These are phyloP conservation scores for bread wheat (Triticum aestivum) DNA, from an alignment of 176 grass and related monocot species.

Conservation along the genomic window DNA sequence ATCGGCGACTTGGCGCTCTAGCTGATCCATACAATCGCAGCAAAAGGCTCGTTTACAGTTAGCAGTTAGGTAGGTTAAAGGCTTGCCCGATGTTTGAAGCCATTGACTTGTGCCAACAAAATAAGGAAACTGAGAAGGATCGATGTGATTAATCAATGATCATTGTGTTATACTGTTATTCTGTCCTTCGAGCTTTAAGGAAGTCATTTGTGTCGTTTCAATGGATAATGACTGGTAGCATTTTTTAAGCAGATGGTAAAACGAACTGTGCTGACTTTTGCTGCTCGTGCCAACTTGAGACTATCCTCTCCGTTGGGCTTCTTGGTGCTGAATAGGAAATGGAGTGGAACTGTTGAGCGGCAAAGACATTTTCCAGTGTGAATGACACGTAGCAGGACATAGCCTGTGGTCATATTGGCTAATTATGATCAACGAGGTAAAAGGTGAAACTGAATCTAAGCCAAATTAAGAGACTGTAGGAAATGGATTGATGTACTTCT, in stretches of 20 bases:
- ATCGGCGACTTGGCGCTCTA: constrained; percentile 15
- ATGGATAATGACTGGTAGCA: neutral
- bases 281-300: neutral
- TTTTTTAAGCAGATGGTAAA: constrained; percentile 34
- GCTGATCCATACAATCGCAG: constrained; percentile 21
- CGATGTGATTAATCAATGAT: too few species aligned
- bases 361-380: neutral
- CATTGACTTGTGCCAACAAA: too few species aligned
- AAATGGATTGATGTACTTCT: too few species aligned
- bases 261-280: constrained; percentile 42
- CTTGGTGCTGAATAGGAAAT: neutral
- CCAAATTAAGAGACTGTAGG: too few species aligned
- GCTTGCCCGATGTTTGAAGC: too few species aligned
- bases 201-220: constrained; percentile 7
- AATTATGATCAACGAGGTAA: neutral
- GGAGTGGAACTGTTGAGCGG: neutral
- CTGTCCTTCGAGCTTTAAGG: too few species aligned
- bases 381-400: neutral
- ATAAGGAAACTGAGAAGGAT: too few species aligned
- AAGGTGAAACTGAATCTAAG: too few species aligned
- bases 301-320: neutral
- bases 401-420: neutral
- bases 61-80: too few species aligned
- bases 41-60: neutral
- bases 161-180: too few species aligned